Evolutionary conservation across 148 eudicot genomes (phyloP).

Genomic region (Linanthus parryae): DNA sequence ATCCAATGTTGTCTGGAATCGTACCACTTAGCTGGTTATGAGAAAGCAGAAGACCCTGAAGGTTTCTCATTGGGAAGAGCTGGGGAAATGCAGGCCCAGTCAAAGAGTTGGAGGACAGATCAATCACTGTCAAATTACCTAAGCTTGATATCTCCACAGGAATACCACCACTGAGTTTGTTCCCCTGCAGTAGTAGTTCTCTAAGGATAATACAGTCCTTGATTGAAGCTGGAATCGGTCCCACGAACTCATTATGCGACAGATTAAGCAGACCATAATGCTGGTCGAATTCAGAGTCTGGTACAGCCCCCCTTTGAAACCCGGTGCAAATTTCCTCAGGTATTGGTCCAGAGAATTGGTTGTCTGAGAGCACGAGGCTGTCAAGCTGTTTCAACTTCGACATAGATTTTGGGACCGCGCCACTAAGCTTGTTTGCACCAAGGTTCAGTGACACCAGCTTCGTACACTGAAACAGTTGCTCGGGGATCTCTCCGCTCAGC

Average conservation of each 20-base stretch:
- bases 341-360: constrained; percentile 60
- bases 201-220: constrained; percentile 45
- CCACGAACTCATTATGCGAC: constrained; percentile 61
- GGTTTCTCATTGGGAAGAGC: constrained; percentile 42
- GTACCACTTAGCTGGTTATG: constrained; percentile 61
- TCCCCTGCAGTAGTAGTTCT: constrained; percentile 52
- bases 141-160: constrained; percentile 49
- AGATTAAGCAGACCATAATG: constrained; percentile 95
- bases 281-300: constrained; percentile 76
- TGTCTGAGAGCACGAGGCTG: constrained; percentile 69
- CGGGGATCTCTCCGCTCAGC: constrained; percentile 61
- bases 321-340: constrained; percentile 87
- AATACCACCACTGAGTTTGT: constrained; percentile 66
- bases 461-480: constrained; percentile 60
- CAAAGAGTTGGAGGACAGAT: constrained; percentile 64
- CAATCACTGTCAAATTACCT: constrained; percentile 49
- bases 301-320: constrained; percentile 62
- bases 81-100: constrained; percentile 46
- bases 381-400: constrained; percentile 54
- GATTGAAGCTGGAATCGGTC: constrained; percentile 70
- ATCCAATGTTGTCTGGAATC: constrained; percentile 46
- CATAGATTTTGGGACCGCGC: constrained; percentile 61
- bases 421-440: constrained; percentile 58
- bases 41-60: constrained; percentile 81
- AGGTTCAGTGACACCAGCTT: constrained; percentile 75